Evolutionary conservation across 2,329 filamentous ascomycete species (phyloP).

Genomic region (Verticillium klebahnii): DNA sequence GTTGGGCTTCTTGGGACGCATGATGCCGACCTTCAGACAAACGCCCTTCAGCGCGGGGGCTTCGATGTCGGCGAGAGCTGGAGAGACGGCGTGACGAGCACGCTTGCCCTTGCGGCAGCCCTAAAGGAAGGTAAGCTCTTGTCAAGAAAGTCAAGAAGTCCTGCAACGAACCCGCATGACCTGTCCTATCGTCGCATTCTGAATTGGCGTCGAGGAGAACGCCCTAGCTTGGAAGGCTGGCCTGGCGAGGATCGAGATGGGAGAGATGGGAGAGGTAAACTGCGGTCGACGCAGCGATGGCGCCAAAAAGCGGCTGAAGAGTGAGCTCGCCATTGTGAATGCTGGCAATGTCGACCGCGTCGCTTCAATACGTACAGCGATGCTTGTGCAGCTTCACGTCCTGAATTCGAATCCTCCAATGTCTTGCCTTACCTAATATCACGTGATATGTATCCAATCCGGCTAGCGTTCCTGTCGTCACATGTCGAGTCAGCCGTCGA

Average conservation of each 20-base stretch:
- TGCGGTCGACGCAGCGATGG: slow-evolving; percentile 20
- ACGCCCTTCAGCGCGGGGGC: slow-evolving; percentile 90
- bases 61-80: slow-evolving; percentile 65
- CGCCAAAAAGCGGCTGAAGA: slow-evolving; percentile 27
- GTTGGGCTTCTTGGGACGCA: slow-evolving; percentile 97
- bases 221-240: slow-evolving; percentile 24
- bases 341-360: background rate
- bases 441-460: background rate
- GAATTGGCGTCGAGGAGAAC: slow-evolving; percentile 55
- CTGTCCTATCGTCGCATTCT: slow-evolving; percentile 66
- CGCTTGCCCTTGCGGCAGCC: slow-evolving; percentile 74
- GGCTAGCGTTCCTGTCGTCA: background rate
- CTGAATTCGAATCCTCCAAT: background rate
- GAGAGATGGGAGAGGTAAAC: slow-evolving; percentile 10
- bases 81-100: slow-evolving; percentile 82
- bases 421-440: background rate
- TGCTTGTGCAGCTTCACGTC: background rate
- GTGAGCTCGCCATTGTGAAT: slow-evolving; percentile 24
- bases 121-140: slow-evolving; percentile 24
- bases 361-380: background rate
- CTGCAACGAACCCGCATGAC: slow-evolving; percentile 50
- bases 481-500: background rate
- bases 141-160: background rate
- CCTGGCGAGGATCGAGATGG: slow-evolving; percentile 13
- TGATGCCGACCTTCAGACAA: slow-evolving; percentile 88